A percentile compares a stretch with the other conserved stretches of the same genome.
Evolutionary conservation across 495 filamentous ascomycete species (phyloP).

Genomic region (Penicillium chermesinum): DNA sequence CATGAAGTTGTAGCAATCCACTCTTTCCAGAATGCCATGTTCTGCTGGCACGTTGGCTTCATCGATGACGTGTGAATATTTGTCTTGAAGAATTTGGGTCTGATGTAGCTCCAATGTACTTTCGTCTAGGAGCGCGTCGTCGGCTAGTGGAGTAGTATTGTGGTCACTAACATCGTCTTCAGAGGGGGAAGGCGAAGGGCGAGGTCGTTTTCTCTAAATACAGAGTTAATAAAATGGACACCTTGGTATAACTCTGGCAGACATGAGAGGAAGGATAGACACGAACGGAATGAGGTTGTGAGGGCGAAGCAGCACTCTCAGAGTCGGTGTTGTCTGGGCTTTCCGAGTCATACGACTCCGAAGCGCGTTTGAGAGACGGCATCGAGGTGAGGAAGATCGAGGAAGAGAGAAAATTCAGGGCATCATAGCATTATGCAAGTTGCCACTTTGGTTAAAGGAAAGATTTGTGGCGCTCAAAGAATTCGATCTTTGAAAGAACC

Average conservation of each 20-base stretch:
- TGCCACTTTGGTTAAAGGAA: neutral
- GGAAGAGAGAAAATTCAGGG: neutral
- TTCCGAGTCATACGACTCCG: slow-evolving; percentile 39
- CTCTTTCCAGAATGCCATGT: slow-evolving; percentile 76
- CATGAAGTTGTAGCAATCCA: slow-evolving; percentile 91
- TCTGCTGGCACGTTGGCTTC: slow-evolving; percentile 71
- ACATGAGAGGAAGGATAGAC: neutral
- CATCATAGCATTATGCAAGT: neutral
- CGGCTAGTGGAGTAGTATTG: slow-evolving; percentile 25
- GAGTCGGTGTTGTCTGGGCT: slow-evolving; percentile 26
- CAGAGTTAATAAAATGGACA: slow-evolving; percentile 12
- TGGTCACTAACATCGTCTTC: slow-evolving; percentile 28
- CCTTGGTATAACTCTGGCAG: neutral
- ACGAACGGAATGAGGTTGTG: slow-evolving; percentile 44
- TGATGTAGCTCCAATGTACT: slow-evolving; percentile 57
- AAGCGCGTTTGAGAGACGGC: slow-evolving; percentile 45
- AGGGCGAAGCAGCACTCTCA: slow-evolving; percentile 38
- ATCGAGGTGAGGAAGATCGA: slow-evolving; percentile 13
- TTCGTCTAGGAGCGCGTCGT: slow-evolving; percentile 37
- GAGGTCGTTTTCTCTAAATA: slow-evolving; percentile 36
- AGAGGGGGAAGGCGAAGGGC: slow-evolving; percentile 22
- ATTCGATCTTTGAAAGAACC: neutral
- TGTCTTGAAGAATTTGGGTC: slow-evolving; percentile 63
- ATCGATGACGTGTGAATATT: slow-evolving; percentile 46
- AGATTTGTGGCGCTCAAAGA: neutral